Conservation (phyloP, 2,329 filamentous ascomycete genomes). For the Ceratocystis papillata region DNA sequence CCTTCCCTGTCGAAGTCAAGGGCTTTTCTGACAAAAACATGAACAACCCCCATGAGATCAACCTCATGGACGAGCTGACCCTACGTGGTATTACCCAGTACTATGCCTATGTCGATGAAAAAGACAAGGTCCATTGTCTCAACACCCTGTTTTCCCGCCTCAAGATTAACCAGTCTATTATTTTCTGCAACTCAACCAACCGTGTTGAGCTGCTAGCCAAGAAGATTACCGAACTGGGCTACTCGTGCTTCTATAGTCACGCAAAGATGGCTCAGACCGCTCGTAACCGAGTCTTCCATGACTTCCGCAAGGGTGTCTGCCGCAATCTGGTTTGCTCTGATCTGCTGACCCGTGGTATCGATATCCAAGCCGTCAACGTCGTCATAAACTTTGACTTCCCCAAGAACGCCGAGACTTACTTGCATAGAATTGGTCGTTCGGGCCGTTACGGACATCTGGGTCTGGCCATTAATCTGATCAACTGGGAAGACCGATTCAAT, state of each 20-base stretch:
- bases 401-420: conserved; percentile 97
- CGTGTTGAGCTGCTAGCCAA: conserved; percentile 94
- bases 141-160: conserved; percentile 98
- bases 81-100: conserved; percentile 97
- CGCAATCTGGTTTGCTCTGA: conserved; percentile 98
- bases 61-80: conserved; percentile 98
- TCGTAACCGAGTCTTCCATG: conserved; percentile 96
- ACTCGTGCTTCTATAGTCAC: conserved; percentile 99
- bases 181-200: conserved; percentile 99
- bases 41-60: conserved; percentile 93
- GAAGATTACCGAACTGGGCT: conserved; percentile 97
- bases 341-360: conserved; percentile 93
- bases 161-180: conserved; percentile 99
- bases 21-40: conserved; percentile 98
- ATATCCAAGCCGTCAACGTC: conserved; percentile 98
- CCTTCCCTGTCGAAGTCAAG: conserved; percentile 94
- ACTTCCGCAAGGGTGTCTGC: conserved; percentile 96
- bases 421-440: conserved; percentile 95
- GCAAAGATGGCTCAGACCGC: conserved; percentile 95
- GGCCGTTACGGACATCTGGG: conserved; percentile 94
- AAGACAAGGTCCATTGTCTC: conserved; percentile 96
- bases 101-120: conserved; percentile 98
- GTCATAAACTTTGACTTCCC: conserved; percentile 99
- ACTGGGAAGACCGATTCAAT: conserved; percentile 98
- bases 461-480: conserved; percentile 97